phyloP scores from a whole-genome alignment of 345 rosid genomes.

The Rhizophora apiculata region DNA sequence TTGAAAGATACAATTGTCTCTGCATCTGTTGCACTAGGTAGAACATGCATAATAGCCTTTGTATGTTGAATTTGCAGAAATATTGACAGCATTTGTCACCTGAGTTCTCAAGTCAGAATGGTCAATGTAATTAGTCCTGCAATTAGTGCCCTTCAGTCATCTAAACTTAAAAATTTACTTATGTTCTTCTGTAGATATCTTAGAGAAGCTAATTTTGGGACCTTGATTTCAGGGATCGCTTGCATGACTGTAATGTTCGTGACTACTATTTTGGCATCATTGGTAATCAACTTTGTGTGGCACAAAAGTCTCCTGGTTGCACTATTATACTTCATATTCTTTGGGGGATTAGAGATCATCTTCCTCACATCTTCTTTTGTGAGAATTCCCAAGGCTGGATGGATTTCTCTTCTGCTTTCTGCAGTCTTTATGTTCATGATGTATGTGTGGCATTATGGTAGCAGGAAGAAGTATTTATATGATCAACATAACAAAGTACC shows the following conservation, averaged over 20 bases:
- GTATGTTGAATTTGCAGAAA: too few relatives aligned
- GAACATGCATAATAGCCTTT: too few relatives aligned
- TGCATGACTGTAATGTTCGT: conserved; percentile 59
- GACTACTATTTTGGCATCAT: conserved; percentile 68
- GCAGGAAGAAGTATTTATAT: conserved; percentile 67
- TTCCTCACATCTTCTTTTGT: conserved; percentile 56
- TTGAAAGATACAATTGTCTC: too few relatives aligned
- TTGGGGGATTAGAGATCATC: conserved; percentile 67
- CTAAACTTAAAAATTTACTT: not conserved
- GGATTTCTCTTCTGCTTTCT: conserved; percentile 72
- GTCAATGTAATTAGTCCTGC: too few relatives aligned
- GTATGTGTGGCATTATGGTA: conserved; percentile 84
- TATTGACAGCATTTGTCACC: too few relatives aligned
- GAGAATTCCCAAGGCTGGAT: conserved; percentile 73
- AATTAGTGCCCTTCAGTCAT: too few relatives aligned
- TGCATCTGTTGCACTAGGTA: too few relatives aligned
- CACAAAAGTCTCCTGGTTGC: conserved; percentile 46
- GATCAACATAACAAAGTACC: conserved; percentile 82
- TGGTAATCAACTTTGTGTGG: conserved; percentile 75
- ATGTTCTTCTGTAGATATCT: not conserved
- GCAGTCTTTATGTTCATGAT: conserved; percentile 41
- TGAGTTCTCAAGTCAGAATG: too few relatives aligned
- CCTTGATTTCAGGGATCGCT: conserved; percentile 62
- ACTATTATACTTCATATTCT: conserved; percentile 48
- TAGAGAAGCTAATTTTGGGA: not conserved